These are phyloP conservation scores for Periconia digitata DNA, from an alignment of 2,329 filamentous ascomycete species.

Conservation along the genomic window DNA sequence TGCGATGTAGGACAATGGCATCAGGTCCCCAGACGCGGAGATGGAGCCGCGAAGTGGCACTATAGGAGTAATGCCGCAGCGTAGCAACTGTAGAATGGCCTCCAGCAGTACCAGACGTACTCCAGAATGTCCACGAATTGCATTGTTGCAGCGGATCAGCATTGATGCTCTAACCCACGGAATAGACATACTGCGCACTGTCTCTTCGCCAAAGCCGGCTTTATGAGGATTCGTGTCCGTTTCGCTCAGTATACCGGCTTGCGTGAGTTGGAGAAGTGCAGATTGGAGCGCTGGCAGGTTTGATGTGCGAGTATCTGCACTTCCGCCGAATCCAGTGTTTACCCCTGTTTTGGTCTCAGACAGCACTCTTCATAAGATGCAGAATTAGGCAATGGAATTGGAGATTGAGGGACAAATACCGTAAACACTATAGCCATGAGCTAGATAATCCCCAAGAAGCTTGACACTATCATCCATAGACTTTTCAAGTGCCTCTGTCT, in stretches of 20 bases:
- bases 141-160: constrained; percentile 57
- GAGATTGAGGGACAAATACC: not conserved
- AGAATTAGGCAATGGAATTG: not conserved
- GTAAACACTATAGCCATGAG: not conserved
- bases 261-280: constrained; percentile 7
- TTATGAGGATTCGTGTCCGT: not conserved
- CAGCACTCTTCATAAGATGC: not conserved
- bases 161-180: constrained; percentile 49
- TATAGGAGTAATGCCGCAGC: constrained; percentile 47
- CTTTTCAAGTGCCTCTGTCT: too few species aligned
- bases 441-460: not conserved
- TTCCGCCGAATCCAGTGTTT: constrained; percentile 17
- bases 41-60: constrained; percentile 59
- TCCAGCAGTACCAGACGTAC: constrained; percentile 52
- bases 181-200: not conserved
- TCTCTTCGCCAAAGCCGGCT: constrained; percentile 1
- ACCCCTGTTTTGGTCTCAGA: not conserved
- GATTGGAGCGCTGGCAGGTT: constrained; percentile 10
- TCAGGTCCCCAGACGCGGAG: constrained; percentile 60
- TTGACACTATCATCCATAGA: not conserved
- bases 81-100: constrained; percentile 42
- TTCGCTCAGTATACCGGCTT: constrained; percentile 3
- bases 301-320: constrained; percentile 7
- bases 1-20: constrained; percentile 59
- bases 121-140: constrained; percentile 59